A percentile compares a stretch with the other conserved stretches of the same genome.
Evolutionary conservation across 1,284 basidiomycete genomes (phyloP).

Genomic region (Puccinia hordei): DNA sequence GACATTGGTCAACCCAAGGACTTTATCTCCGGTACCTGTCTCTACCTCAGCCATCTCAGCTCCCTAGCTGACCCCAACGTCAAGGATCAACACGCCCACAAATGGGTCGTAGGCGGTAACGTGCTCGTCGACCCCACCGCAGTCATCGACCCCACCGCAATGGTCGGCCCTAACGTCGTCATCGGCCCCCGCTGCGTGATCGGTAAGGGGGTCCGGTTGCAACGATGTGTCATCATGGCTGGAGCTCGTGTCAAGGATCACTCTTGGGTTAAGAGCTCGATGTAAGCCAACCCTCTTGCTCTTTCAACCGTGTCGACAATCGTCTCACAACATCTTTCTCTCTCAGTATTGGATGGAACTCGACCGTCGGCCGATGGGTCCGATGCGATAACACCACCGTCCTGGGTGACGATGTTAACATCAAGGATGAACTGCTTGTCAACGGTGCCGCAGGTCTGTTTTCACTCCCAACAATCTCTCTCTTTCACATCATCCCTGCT

Average conservation of each 20-base stretch:
- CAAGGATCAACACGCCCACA: slow-evolving; percentile 62
- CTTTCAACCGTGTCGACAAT: not conserved
- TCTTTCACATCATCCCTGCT: not conserved
- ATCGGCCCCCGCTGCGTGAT: slow-evolving; percentile 61
- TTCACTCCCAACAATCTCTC: too few relatives aligned
- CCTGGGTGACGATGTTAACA: slow-evolving; percentile 64
- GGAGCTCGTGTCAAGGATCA: slow-evolving; percentile 63
- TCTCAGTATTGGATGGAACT: slow-evolving; percentile 62
- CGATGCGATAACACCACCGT: slow-evolving; percentile 64
- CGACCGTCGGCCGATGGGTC: slow-evolving; percentile 63
- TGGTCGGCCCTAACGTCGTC: slow-evolving; percentile 65
- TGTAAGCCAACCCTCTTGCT: slow-evolving; percentile 56
- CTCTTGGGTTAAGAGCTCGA: slow-evolving; percentile 64
- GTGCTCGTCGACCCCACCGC: slow-evolving; percentile 62
- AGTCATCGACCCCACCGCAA: slow-evolving; percentile 56
- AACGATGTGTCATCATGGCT: slow-evolving; percentile 64
- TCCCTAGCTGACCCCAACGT: slow-evolving; percentile 61
- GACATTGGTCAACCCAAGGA: slow-evolving; percentile 65
- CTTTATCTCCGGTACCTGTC: slow-evolving; percentile 62
- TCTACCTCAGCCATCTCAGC: slow-evolving; percentile 64
- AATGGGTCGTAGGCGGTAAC: slow-evolving; percentile 63
- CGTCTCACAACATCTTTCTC: not conserved
- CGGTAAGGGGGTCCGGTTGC: slow-evolving; percentile 63
- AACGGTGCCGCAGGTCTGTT: slow-evolving; percentile 61
- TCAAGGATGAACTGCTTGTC: slow-evolving; percentile 65